Evolutionary conservation across 257 asterid genomes (phyloP).

Genomic region (Solanum virginianum): DNA sequence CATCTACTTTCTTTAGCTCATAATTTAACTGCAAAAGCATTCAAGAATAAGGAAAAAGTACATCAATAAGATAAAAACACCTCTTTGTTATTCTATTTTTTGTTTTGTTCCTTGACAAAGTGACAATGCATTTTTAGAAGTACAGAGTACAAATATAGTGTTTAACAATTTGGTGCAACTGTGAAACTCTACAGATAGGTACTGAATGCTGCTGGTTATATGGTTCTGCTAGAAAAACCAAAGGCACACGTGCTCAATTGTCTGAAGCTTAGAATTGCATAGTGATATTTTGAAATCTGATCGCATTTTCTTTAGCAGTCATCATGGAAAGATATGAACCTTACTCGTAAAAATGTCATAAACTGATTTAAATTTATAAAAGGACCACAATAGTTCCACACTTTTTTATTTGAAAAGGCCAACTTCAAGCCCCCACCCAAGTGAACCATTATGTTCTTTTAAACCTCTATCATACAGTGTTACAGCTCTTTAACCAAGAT

Average conservation of each 20-base stretch:
- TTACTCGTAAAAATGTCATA: background rate
- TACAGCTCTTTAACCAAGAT: background rate
- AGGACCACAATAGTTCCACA: background rate
- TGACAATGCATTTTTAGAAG: background rate
- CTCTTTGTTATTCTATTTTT: background rate
- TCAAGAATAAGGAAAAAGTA: background rate
- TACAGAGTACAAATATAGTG: background rate
- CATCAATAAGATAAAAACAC: background rate
- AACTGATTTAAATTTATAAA: background rate
- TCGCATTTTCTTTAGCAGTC: background rate
- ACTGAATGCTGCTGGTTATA: background rate
- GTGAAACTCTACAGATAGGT: background rate
- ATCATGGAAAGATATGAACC: background rate
- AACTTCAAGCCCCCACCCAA: background rate
- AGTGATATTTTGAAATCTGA: background rate
- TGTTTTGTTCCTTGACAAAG: background rate
- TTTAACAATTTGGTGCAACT: background rate
- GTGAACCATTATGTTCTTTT: background rate
- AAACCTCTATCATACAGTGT: background rate
- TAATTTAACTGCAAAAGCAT: constrained; percentile 47
- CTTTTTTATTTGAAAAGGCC: background rate
- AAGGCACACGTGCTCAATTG: background rate
- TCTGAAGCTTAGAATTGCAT: background rate
- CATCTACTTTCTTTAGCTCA: constrained; percentile 60
- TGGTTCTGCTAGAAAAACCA: background rate